Evolutionary conservation across 2,329 filamentous ascomycete species (phyloP), one percentile per base, ranked within the genome.

Genomic region (Macrophomina phaseolina): DNA sequence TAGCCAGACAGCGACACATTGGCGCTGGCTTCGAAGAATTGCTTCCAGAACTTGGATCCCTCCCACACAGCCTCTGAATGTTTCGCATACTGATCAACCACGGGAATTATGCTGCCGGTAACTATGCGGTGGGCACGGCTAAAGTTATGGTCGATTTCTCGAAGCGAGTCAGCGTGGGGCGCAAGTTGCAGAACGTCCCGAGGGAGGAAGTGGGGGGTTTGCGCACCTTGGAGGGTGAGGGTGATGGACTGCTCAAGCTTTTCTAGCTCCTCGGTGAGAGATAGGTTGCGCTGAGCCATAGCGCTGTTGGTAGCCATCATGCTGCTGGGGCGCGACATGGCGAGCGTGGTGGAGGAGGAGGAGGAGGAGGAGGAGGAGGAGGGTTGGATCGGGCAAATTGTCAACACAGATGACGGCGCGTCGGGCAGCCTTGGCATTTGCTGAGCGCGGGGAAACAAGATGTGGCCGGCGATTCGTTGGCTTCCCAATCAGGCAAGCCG

Each of bases 1-100:
- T 99, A 97, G 34, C 94, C 93, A 0, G 93, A 97, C 11, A 99
- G 86, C 11, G 94, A 97, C 32, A 99, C 94, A 74, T 99, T 98
- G 77, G 95, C 95, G 56, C 94, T 97, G 42, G 95, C 93, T 81
- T 99, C 95, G 80, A 99, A 99, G 83, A 99, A 99, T 83, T 98
- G 94, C 81, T 99, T 99, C 95, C 95, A 99, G 81, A 99, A 99
- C 91, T 97, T 97, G 65, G 94, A 97, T 28, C 94, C 93, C 73
- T 98, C 94, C 95, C 95, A 99, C 1, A 99, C 94, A 58, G 93
- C 89, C 69, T 90, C 90, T 1, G 95, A 98, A 76, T 98, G 91
- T 71, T 97, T 93, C 53, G 92, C 92, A 80, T 99, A 99, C 75
- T 97, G 91, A 77, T 98, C 94, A 23, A 99, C 93, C 1, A 97